phyloP scores from a whole-genome alignment of 495 filamentous ascomycete species.

The Podospora tetraspora region DNA sequence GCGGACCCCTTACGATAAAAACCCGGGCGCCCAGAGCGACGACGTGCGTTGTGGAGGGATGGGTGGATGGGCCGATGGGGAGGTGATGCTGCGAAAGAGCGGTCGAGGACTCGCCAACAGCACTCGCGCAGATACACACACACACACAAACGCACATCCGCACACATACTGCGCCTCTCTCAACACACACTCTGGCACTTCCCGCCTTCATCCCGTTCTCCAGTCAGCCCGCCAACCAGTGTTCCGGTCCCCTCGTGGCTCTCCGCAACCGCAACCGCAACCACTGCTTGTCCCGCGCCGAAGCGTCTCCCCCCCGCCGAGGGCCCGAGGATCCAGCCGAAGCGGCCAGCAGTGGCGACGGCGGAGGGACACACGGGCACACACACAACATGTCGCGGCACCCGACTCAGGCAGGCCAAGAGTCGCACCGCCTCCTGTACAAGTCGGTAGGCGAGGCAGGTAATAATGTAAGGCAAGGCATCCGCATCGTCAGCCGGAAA shows the following conservation, averaged over 20 bases:
- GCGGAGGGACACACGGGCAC: not conserved
- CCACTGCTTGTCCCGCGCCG: not conserved
- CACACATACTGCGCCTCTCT: not conserved
- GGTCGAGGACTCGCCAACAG: not conserved
- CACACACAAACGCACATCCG: not conserved
- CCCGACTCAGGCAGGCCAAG: not conserved
- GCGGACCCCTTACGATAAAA: constrained; percentile 12
- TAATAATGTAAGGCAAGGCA: not conserved
- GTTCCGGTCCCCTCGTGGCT: not conserved
- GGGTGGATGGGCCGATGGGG: not conserved
- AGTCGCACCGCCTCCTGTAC: not conserved
- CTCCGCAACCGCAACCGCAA: not conserved
- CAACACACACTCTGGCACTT: not conserved
- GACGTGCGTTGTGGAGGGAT: not conserved
- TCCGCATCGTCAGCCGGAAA: not conserved
- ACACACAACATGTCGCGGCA: not conserved
- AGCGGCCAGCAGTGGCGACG: not conserved
- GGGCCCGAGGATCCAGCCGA: not conserved
- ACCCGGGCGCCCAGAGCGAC: constrained; percentile 1
- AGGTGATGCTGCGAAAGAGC: constrained; percentile 2
- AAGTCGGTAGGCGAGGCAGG: not conserved
- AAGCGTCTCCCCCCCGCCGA: not conserved
- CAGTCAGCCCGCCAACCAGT: not conserved
- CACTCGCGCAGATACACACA: not conserved
- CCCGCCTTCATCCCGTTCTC: not conserved